Percentiles rank a stretch among this genome's conserved stretches.
phyloP scores from a whole-genome alignment of 1,284 basidiomycete genomes.

The Cutaneotrichosporon sp. region DNA sequence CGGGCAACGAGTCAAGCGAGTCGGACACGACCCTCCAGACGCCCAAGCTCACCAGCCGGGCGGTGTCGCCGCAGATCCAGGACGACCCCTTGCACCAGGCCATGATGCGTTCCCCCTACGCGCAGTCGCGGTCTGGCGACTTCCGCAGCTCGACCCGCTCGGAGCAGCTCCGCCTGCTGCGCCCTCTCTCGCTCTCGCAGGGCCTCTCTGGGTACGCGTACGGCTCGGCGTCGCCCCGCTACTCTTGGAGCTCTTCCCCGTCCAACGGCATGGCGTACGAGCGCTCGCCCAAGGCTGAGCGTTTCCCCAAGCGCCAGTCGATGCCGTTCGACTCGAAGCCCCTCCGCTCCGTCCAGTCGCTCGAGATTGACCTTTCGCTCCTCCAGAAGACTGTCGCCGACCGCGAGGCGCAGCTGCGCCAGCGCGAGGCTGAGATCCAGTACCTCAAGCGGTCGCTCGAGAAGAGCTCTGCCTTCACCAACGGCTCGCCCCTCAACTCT shows the following conservation, averaged over 20 bases:
- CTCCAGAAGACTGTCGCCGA: conserved; percentile 81
- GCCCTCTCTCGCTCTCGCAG: conserved; percentile 82
- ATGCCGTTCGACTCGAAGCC: conserved; percentile 36
- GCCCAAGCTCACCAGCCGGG: conserved; percentile 21
- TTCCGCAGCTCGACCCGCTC: conserved; percentile 14
- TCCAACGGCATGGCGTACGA: conserved; percentile 27
- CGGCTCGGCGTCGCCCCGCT: conserved; percentile 46
- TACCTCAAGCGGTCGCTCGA: conserved; percentile 65
- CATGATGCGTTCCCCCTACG: conserved; percentile 80
- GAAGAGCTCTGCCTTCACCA: conserved; percentile 13
- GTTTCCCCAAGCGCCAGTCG: conserved; percentile 39
- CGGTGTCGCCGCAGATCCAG: conserved; percentile 28
- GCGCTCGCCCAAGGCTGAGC: conserved; percentile 26
- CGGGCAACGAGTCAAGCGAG: conserved; percentile 29
- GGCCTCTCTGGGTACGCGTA: conserved; percentile 87
- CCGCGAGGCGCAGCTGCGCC: conserved; percentile 72
- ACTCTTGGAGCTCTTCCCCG: conserved; percentile 36
- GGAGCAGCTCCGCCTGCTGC: conserved; percentile 21
- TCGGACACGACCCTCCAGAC: conserved; percentile 24
- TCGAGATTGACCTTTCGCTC: conserved; percentile 90
- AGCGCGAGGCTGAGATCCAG: conserved; percentile 81
- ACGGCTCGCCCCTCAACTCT: conserved; percentile 14
- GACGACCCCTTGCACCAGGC: conserved; percentile 88
- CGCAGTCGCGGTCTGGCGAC: conserved; percentile 43
- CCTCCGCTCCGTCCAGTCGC: conserved; percentile 69